Percentiles rank a stretch among this genome's conserved stretches.
These are phyloP conservation scores for Termitomyces sp. DNA, from an alignment of 768 basidiomycete genomes.

Conservation along the genomic window DNA sequence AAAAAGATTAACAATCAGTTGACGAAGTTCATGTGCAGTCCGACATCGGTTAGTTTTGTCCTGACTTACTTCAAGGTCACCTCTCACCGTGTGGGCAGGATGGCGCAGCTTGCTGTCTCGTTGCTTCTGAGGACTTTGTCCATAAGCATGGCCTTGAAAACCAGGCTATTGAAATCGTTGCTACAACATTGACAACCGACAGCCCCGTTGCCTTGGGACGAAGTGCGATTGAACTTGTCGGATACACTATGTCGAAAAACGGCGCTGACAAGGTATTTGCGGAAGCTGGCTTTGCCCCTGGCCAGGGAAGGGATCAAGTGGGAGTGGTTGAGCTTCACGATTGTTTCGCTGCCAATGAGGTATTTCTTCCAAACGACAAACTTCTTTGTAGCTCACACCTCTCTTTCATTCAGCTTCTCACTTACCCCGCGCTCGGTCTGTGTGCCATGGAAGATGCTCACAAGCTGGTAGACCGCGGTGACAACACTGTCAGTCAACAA, in stretches of 20 bases:
- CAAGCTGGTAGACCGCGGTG: conserved; percentile 65
- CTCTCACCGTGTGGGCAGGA: conserved; percentile 35
- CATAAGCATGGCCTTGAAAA: conserved; percentile 68
- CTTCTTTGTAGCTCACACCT: not conserved
- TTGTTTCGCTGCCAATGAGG: conserved; percentile 82
- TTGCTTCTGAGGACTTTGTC: conserved; percentile 78
- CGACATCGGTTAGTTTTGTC: conserved; percentile 55
- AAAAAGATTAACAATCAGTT: conserved; percentile 67
- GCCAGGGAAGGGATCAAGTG: conserved; percentile 63
- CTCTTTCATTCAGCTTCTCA: conserved; percentile 52
- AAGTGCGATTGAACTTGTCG: conserved; percentile 79
- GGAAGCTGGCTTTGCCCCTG: conserved; percentile 62
- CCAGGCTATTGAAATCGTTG: conserved; percentile 81
- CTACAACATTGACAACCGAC: conserved; percentile 63
- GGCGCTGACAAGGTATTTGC: conserved; percentile 66
- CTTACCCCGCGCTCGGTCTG: conserved; percentile 76
- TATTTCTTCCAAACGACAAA: conserved; percentile 12
- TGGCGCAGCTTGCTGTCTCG: conserved; percentile 69
- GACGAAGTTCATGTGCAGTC: conserved; percentile 85
- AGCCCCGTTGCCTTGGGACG: conserved; percentile 56
- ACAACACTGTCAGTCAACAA: conserved; percentile 67
- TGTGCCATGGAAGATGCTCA: conserved; percentile 63
- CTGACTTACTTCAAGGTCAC: no score
- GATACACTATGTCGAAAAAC: conserved; percentile 68
- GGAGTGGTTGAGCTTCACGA: conserved; percentile 87